Conservation (phyloP, 2,329 filamentous ascomycete genomes). For the Clarireedia hainanense region DNA sequence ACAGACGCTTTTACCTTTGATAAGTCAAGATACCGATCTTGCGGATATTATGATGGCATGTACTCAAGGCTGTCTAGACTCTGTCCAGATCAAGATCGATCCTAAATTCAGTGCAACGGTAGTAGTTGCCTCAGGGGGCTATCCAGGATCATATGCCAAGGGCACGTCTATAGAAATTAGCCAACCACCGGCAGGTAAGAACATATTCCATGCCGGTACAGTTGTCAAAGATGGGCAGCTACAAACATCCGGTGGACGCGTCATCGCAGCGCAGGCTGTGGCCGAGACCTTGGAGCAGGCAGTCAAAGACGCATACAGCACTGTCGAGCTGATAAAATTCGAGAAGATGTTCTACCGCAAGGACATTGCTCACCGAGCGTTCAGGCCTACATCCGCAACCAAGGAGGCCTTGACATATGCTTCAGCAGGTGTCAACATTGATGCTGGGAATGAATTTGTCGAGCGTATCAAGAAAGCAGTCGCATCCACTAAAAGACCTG, state of each 20-base stretch:
- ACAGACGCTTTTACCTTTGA: constrained; percentile 73
- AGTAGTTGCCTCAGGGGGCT: constrained; percentile 87
- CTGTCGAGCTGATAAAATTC: constrained; percentile 72
- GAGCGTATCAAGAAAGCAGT: constrained; percentile 86
- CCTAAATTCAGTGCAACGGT: constrained; percentile 77
- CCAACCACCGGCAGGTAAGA: constrained; percentile 43
- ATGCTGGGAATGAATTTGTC: constrained; percentile 88
- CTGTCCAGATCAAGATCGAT: constrained; percentile 60
- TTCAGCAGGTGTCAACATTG: constrained; percentile 86
- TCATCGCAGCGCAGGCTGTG: constrained; percentile 85
- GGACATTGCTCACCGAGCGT: constrained; percentile 78
- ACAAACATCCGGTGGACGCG: constrained; percentile 75
- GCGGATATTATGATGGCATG: constrained; percentile 86
- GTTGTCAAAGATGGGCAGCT: constrained; percentile 55
- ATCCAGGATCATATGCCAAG: constrained; percentile 80
- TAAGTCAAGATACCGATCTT: constrained; percentile 72
- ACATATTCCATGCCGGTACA: constrained; percentile 93
- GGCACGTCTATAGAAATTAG: constrained; percentile 53
- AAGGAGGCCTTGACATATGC: constrained; percentile 73
- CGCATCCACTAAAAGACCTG: constrained; percentile 73
- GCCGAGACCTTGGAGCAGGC: constrained; percentile 71
- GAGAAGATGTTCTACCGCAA: constrained; percentile 53
- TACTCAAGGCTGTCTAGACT: constrained; percentile 64
- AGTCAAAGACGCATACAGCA: constrained; percentile 79
- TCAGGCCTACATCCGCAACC: constrained; percentile 36